Conservation (phyloP, 371 early-diverging fungal species). For the Nosema muscidifuracis region DNA sequence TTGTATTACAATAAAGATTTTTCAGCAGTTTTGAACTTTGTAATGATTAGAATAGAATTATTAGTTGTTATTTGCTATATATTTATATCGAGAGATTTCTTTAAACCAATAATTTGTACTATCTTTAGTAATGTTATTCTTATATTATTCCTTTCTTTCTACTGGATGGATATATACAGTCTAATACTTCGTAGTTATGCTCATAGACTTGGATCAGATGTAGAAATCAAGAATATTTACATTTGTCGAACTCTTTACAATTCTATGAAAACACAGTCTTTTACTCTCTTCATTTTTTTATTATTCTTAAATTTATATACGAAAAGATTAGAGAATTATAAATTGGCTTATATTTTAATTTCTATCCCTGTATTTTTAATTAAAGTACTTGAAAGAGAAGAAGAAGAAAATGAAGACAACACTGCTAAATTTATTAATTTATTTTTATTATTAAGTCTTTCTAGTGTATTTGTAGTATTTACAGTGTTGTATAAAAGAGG, state of each 20-base stretch:
- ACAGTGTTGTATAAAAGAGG: not conserved
- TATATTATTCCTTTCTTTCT: not conserved
- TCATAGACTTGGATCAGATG: not conserved
- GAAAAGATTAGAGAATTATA: no score
- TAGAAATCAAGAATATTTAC: not conserved
- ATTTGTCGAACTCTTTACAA: not conserved
- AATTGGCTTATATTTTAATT: not conserved
- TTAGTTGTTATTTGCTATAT: not conserved
- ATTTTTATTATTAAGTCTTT: not conserved
- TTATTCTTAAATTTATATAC: not conserved
- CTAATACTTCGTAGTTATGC: not conserved
- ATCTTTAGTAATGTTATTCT: not conserved
- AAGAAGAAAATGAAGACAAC: slow-evolving; percentile 1
- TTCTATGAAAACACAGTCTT: not conserved
- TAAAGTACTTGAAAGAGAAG: not conserved
- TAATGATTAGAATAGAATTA: not conserved
- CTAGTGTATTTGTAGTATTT: not conserved
- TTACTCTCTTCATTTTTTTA: not conserved
- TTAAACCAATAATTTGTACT: not conserved
- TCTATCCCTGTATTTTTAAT: not conserved
- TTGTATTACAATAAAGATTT: not conserved
- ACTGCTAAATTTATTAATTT: slow-evolving; percentile 3
- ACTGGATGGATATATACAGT: not conserved
- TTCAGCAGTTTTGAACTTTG: not conserved
- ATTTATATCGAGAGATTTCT: not conserved